Conservation (phyloP, 108 stramenopile genomes). For the Cyclotella kingstonii region DNA sequence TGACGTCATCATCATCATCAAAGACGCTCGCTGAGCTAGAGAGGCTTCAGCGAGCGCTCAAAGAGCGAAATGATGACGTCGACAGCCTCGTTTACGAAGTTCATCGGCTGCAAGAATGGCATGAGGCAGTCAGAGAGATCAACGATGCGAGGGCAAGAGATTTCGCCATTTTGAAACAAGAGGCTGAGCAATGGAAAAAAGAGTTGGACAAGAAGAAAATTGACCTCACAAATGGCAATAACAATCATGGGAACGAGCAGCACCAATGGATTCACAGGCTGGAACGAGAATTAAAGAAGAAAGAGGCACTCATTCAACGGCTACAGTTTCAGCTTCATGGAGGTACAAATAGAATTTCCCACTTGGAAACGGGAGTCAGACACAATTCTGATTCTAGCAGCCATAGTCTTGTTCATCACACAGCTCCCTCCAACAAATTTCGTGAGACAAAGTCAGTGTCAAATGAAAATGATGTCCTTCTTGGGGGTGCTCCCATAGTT, state of each 20-base stretch:
- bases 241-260: background rate
- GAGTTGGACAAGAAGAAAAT: background rate
- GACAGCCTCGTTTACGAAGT: constrained; percentile 7
- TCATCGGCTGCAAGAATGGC: background rate
- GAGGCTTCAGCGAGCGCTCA: background rate
- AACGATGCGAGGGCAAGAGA: constrained; percentile 6
- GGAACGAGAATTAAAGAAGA: background rate
- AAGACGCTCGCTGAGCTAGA: background rate
- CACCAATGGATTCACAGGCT: background rate
- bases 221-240: too few relatives aligned
- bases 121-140: background rate
- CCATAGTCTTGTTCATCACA: background rate
- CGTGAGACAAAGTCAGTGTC: background rate
- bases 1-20: background rate
- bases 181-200: constrained; percentile 3
- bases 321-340: too few relatives aligned
- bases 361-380: background rate
- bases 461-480: background rate
- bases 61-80: constrained; percentile 8
- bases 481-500: background rate
- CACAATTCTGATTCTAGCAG: background rate
- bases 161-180: background rate
- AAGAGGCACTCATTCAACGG: too few relatives aligned
- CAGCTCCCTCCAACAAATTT: background rate
- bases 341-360: background rate